phyloP scores from a whole-genome alignment of 768 basidiomycete genomes.

The Suillus weaverae region DNA sequence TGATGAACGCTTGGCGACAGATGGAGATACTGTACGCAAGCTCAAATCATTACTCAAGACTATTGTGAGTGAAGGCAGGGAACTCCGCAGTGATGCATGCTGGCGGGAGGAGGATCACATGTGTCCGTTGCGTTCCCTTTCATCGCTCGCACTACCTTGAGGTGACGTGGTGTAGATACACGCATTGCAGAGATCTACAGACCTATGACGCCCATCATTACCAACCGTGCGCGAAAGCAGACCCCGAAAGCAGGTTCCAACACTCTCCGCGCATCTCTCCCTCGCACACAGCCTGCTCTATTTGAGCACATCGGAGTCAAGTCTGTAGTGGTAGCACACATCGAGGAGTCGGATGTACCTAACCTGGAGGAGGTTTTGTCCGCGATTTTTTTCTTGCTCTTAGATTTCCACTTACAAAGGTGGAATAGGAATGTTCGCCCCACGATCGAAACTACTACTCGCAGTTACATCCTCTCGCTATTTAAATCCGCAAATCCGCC shows the following conservation, averaged over 20 bases:
- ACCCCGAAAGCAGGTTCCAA: constrained; percentile 43
- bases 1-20: constrained; percentile 46
- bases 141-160: not conserved
- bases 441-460: constrained; percentile 27
- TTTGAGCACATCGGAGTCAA: constrained; percentile 22
- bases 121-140: constrained; percentile 29
- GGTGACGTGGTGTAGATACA: constrained; percentile 22
- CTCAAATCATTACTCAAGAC: constrained; percentile 16
- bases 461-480: constrained; percentile 24
- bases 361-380: constrained; percentile 43
- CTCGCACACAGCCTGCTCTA: constrained; percentile 24
- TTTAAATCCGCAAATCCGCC: constrained; percentile 24
- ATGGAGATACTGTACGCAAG: constrained; percentile 20
- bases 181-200: constrained; percentile 27
- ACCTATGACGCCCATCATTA: constrained; percentile 44
- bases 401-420: constrained; percentile 8
- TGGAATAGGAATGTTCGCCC: constrained; percentile 33
- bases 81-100: constrained; percentile 38
- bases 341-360: constrained; percentile 32
- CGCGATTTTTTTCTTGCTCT: constrained; percentile 18
- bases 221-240: constrained; percentile 45
- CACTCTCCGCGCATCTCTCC: constrained; percentile 26
- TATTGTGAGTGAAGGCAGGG: constrained; percentile 14
- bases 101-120: constrained; percentile 33
- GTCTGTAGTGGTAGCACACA: constrained; percentile 29